Base-by-base conservation (phyloP, 192 early-diverging fungal species). In the Lobosporangium transversale region DNA sequence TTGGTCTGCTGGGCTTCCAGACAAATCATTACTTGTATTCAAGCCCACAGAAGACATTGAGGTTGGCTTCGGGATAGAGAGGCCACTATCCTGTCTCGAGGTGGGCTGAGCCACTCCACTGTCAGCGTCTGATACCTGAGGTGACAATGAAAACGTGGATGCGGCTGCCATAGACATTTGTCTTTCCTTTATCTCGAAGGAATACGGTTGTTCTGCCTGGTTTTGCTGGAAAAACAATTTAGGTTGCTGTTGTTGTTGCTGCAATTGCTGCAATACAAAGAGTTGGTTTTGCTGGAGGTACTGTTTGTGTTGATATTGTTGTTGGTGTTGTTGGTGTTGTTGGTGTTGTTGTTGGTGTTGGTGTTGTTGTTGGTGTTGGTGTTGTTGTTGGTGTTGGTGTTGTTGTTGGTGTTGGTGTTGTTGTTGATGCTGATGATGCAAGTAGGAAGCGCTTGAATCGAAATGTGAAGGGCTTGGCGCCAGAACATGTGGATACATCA, bases 201-300 rank as follows among this genome's bases (percentile, higher is more conserved):
- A 20, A 35, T 43, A 37, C 14, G 48, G 47, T 15, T 48, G 58
- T n/a, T n/a, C n/a, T n/a, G n/a, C n/a, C 20, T 48, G 61, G 14
- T 33, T 20, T 17, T 32, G 31, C 2, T 63, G 61, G 17, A 27
- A n/a, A n/a, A n/a, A n/a, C n/a, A 40, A 40, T 40, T 49, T 8
- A 49, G 8, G 10, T 21, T 23, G 47, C 6, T 49, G 51, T 53
- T 31, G 51, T 32, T 53, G 51, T 17, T 53, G 51, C 30, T 53
- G 51, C 29, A 18, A 30, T 4, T 31, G n/a, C n/a, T n/a, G n/a
- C n/a, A n/a, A n/a, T n/a, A n/a, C n/a, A n/a, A n/a, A n/a, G n/a
- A 21, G 52, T 26, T 53, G 52, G 29, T 24, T 7, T 18, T 57
- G 55, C 55, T 61, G 58, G 21, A 48, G 58, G 40, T 61, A 45